Base-by-base conservation (phyloP, 192 early-diverging fungal species). In the Backusella westeae region DNA sequence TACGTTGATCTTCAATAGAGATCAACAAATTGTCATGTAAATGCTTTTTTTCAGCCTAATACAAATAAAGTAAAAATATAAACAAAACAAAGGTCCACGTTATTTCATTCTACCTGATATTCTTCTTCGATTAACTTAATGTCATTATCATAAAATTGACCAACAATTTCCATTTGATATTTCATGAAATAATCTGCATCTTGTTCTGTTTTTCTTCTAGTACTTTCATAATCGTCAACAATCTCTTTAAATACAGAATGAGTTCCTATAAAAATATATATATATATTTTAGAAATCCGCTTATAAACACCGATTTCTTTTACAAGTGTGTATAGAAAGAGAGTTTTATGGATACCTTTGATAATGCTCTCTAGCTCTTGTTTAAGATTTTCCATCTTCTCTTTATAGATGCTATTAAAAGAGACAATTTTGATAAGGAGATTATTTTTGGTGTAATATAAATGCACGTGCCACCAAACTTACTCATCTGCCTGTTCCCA, bases 331-430 rank as follows among this genome's bases (percentile, higher is more conserved):
- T n/a, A n/a, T n/a, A 8, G 9, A 21, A 1, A 56, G 32, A 32
- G 32, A 32, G 32, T 32, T 32, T 53, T 8, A 32, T 32, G 23
- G n/a, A 52, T 80, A 77, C 80, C 80, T 34, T 76, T 42, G 68
- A 76, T 71, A 41, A 80, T 80, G 32, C 70, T 72, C 32, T 80
- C 74, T 32, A 81, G 23, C 74, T 81, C 80, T 59, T 77, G 29
- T 38, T 77, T 75, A 34, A 81, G 42, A 14, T 67, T 41, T 39
- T 38, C 9, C 42, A 81, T 69, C 56, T 77, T 76, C 9, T 81
- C 75, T 76, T 73, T 72, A 65, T 74, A 81, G 19, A 81, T 72
- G 2, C 80, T 81, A 71, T 17, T 32, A 32, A 32, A 32, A 32
- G 32, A 32, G 52, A 26, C 29, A 41, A 39, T n/a, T 69, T 68